A percentile compares a stretch with the other conserved stretches of the same genome.
These are phyloP conservation scores for Magnaporthiopsis poae DNA, from an alignment of 2,329 filamentous ascomycete genomes.

Conservation along the genomic window DNA sequence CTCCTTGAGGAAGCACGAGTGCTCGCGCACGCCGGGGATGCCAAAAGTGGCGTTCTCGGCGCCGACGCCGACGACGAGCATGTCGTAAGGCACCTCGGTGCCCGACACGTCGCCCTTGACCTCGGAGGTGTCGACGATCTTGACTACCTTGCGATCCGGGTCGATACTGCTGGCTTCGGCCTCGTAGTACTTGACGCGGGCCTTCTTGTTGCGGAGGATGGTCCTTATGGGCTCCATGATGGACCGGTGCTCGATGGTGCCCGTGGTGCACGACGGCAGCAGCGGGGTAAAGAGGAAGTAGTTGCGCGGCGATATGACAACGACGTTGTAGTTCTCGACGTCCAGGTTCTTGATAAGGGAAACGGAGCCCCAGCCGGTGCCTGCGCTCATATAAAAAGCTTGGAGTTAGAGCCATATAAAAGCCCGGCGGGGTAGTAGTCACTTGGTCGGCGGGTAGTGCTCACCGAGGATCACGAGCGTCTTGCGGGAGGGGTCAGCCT, in stretches of 20 bases:
- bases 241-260: slow-evolving; percentile 94
- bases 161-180: slow-evolving; percentile 94
- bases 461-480: slow-evolving; percentile 89
- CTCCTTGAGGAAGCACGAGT: slow-evolving; percentile 98
- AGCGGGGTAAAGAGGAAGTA: slow-evolving; percentile 99
- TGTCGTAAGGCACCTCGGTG: slow-evolving; percentile 92
- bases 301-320: slow-evolving; percentile 95
- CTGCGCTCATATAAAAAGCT: slow-evolving; percentile 33
- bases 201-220: slow-evolving; percentile 90
- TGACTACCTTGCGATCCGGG: slow-evolving; percentile 76
- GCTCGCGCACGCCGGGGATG: slow-evolving; percentile 86
- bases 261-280: slow-evolving; percentile 92
- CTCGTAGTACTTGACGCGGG: slow-evolving; percentile 92
- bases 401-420: slow-evolving; percentile 15
- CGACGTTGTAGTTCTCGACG: slow-evolving; percentile 96
- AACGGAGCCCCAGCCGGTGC: slow-evolving; percentile 90
- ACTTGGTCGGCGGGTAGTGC: slow-evolving; percentile 6
- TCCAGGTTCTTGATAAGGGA: slow-evolving; percentile 97
- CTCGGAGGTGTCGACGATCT: slow-evolving; percentile 85
- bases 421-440: too few species aligned
- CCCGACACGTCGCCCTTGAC: slow-evolving; percentile 72
- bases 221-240: slow-evolving; percentile 99
- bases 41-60: slow-evolving; percentile 98
- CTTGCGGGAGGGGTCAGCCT: slow-evolving; percentile 83
- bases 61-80: slow-evolving; percentile 93